phyloP scores from a whole-genome alignment of 257 asterid species.

The Solanum gandarillasii region DNA sequence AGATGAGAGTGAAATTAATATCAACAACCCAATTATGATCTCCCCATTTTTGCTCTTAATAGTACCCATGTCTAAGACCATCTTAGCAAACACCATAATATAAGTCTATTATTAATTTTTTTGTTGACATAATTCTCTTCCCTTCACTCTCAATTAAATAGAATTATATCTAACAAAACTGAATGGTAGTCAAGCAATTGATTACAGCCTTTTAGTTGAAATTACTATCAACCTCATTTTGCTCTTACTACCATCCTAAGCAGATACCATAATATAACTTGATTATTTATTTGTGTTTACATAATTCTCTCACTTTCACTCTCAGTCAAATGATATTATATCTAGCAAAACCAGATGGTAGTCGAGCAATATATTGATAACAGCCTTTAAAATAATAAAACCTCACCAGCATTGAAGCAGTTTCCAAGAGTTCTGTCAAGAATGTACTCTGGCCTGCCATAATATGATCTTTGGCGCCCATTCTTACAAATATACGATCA shows the following conservation, averaged over 20 bases:
- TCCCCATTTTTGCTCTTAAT: neutral
- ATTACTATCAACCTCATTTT: neutral
- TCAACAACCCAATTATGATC: neutral
- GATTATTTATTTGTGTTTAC: neutral
- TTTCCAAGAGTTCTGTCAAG: conserved; percentile 85
- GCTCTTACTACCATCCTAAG: neutral
- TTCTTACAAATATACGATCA: conserved; percentile 86
- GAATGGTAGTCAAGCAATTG: neutral
- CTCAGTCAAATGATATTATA: neutral
- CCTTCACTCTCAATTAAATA: neutral
- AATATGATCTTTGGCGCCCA: conserved; percentile 98
- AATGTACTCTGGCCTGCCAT: conserved; percentile 97
- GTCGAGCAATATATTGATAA: neutral
- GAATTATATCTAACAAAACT: neutral
- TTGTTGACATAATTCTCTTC: neutral
- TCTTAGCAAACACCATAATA: neutral
- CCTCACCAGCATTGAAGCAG: conserved; percentile 92
- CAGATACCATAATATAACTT: neutral
- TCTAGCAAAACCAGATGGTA: neutral
- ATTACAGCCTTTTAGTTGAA: neutral
- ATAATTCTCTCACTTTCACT: neutral
- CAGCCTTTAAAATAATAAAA: neutral
- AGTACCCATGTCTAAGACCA: neutral
- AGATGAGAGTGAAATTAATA: neutral
- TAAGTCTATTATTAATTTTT: neutral